Conservation (phyloP, 2,329 filamentous ascomycete species). For the Bipolaris zeicola region DNA sequence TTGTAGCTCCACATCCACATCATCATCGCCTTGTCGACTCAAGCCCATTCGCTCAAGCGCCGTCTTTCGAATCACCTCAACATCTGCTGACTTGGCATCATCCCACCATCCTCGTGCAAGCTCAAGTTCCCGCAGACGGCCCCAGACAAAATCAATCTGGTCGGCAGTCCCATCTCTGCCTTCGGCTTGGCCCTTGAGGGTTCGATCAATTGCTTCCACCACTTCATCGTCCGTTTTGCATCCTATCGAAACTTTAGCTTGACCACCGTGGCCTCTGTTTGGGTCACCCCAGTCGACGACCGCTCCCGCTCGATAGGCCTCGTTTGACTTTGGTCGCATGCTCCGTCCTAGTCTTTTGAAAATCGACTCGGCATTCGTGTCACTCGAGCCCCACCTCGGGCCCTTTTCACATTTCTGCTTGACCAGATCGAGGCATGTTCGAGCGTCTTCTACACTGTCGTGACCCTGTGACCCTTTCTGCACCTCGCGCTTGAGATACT, state of each 20-base stretch:
- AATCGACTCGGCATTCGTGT: constrained; percentile 81
- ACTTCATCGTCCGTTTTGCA: constrained; percentile 64
- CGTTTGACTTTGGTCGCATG: constrained; percentile 56
- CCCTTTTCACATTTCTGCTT: constrained; percentile 97
- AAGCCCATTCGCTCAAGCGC: constrained; percentile 36
- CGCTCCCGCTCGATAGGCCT: constrained; percentile 60
- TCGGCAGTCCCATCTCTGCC: constrained; percentile 52
- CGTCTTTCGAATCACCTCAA: constrained; percentile 35
- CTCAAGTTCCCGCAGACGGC: constrained; percentile 66
- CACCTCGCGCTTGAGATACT: constrained; percentile 84
- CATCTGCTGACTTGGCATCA: constrained; percentile 52
- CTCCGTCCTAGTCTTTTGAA: constrained; percentile 75
- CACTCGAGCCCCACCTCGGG: constrained; percentile 79
- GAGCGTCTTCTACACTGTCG: constrained; percentile 90
- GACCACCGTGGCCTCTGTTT: constrained; percentile 62
- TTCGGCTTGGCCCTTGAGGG: constrained; percentile 55
- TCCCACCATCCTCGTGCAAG: constrained; percentile 66
- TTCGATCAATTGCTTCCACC: constrained; percentile 60
- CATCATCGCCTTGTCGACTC: constrained; percentile 20
- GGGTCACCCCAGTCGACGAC: constrained; percentile 92
- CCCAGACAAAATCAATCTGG: constrained; percentile 68
- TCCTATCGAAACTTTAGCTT: constrained; percentile 61
- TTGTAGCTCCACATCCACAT: constrained; percentile 28
- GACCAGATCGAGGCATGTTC: constrained; percentile 87
- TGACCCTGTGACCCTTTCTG: constrained; percentile 83